These are phyloP conservation scores for Helicocarpus griseus DNA, from an alignment of 2,329 filamentous ascomycete species.

Conservation along the genomic window DNA sequence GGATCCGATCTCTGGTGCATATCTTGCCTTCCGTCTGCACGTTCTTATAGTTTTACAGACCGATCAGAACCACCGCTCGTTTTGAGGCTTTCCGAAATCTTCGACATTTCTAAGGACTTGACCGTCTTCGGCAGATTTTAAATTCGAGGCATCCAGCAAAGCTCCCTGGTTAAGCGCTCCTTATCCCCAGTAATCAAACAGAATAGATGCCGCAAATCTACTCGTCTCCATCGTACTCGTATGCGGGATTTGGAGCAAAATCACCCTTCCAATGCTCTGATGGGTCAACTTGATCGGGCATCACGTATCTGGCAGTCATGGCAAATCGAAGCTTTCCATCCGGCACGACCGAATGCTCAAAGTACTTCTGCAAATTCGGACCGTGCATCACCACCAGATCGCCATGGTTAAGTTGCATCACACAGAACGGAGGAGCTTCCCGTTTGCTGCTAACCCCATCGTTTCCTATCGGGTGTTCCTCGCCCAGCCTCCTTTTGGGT, in stretches of 20 bases:
- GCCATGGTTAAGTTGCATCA: constrained; percentile 44
- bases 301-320: constrained; percentile 39
- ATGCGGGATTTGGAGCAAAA: constrained; percentile 5
- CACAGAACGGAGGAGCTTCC: constrained; percentile 26
- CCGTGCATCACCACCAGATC: constrained; percentile 52
- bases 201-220: neutral
- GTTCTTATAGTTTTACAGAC: no score
- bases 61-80: no score
- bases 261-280: constrained; percentile 14
- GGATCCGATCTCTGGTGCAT: no score
- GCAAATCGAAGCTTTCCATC: constrained; percentile 38
- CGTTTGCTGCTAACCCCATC: constrained; percentile 17
- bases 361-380: constrained; percentile 43
- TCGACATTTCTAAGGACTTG: no score
- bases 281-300: constrained; percentile 26
- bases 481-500: neutral
- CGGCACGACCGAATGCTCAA: constrained; percentile 42
- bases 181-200: no score
- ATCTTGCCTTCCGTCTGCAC: no score
- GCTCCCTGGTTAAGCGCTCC: no score
- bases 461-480: constrained; percentile 17
- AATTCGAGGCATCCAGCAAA: no score
- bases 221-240: constrained; percentile 16
- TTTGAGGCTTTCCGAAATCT: no score
- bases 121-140: no score